Percentiles rank a stretch among this genome's conserved stretches.
phyloP scores from a whole-genome alignment of 1,284 basidiomycete genomes.

The Sphagnurus paluster region DNA sequence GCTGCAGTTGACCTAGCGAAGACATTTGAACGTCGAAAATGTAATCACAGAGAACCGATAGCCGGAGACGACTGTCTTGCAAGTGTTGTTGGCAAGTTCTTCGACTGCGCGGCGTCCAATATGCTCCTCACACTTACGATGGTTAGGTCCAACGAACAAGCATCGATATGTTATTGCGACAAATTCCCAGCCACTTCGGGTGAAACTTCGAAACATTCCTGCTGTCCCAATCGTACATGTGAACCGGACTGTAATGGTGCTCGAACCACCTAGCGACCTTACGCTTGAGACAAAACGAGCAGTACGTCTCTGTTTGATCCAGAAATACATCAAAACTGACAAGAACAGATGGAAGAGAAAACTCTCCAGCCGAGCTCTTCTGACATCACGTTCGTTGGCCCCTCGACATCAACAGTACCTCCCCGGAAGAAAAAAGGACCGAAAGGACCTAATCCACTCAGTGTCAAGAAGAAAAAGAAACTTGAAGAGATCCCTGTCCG shows the following conservation, averaged over 20 bases:
- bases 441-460: constrained; percentile 91
- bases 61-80: constrained; percentile 82
- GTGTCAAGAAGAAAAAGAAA: constrained; percentile 90
- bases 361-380: constrained; percentile 47
- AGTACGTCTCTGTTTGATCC: constrained; percentile 37
- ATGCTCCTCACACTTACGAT: constrained; percentile 1
- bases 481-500: constrained; percentile 9
- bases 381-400: constrained; percentile 42
- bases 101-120: constrained; percentile 3
- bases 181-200: constrained; percentile 70
- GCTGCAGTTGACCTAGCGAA: constrained; percentile 86
- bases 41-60: constrained; percentile 88
- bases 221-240: constrained; percentile 88
- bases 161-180: constrained; percentile 89
- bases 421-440: constrained; percentile 66
- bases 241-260: constrained; percentile 86
- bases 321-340: neutral
- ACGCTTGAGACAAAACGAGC: constrained; percentile 70
- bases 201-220: constrained; percentile 66
- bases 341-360: constrained; percentile 54
- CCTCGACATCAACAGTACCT: constrained; percentile 35
- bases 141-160: constrained; percentile 80
- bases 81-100: constrained; percentile 74
- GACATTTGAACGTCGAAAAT: constrained; percentile 88
- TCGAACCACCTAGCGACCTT: constrained; percentile 81